These are phyloP conservation scores for Didymella glomerata DNA, from an alignment of 2,329 filamentous ascomycete species.

Conservation along the genomic window DNA sequence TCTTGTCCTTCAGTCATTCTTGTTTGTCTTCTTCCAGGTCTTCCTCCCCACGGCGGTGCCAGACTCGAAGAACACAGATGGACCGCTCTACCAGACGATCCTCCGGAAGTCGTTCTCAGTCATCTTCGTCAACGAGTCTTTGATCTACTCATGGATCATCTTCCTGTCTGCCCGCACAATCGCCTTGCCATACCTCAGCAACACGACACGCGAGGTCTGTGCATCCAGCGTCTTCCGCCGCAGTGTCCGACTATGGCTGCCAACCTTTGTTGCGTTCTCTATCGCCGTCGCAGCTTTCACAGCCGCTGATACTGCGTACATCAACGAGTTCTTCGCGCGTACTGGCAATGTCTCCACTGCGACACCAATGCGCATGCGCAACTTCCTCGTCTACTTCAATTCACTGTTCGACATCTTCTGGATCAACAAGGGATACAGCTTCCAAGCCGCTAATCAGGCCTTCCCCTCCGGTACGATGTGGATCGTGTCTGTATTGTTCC, in stretches of 20 bases:
- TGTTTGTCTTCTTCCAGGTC: slow-evolving; percentile 57
- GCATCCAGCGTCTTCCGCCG: slow-evolving; percentile 55
- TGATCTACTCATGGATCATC: slow-evolving; percentile 58
- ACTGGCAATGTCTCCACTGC: slow-evolving; percentile 52
- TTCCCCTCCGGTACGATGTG: slow-evolving; percentile 59
- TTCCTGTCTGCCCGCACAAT: slow-evolving; percentile 57
- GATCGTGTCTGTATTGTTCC: slow-evolving; percentile 56
- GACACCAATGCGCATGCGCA: slow-evolving; percentile 47
- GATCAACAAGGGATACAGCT: slow-evolving; percentile 50
- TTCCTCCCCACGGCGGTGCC: slow-evolving; percentile 56
- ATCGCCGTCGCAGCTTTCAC: slow-evolving; percentile 52
- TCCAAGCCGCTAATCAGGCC: slow-evolving; percentile 53
- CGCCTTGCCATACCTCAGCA: slow-evolving; percentile 54
- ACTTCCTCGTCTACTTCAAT: slow-evolving; percentile 56
- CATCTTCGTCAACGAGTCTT: slow-evolving; percentile 56
- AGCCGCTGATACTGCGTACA: slow-evolving; percentile 40
- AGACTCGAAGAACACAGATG: slow-evolving; percentile 47
- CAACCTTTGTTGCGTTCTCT: slow-evolving; percentile 53
- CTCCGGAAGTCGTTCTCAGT: slow-evolving; percentile 57
- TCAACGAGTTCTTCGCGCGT: slow-evolving; percentile 49
- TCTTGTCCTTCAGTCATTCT: slow-evolving; percentile 55
- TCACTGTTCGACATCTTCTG: slow-evolving; percentile 59
- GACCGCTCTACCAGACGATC: slow-evolving; percentile 52
- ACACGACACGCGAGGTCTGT: slow-evolving; percentile 46
- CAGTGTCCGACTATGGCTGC: slow-evolving; percentile 54